Base-by-base conservation (phyloP, 306 rosid species). In the Lupinus albus region DNA sequence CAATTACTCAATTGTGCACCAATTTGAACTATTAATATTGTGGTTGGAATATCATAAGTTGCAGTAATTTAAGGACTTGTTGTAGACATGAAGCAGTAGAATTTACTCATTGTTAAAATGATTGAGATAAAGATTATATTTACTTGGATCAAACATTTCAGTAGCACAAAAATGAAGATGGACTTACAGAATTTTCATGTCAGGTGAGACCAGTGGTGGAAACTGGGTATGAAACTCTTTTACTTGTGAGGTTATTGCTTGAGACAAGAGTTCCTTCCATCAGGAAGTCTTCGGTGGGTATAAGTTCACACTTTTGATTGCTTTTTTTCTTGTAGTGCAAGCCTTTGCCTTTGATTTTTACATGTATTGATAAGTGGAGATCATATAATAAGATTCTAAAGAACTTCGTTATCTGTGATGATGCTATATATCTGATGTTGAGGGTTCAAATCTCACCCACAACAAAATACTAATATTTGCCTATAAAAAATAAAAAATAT, bases 151-250 rank as follows among this genome's bases (percentile, higher is more conserved):
- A 20, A 20, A 20, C 25, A 20, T 20, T 20, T 20, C 25, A 20
- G 25, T 20, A 20, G 25, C 25, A 20, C 25, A 20, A 20, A 20
- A 2, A 25, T 4, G 28, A 25, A 35, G 30, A 72, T 32, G 42
- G 12, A 32, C 49, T 73, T 5, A 65, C 14, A 1, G 32, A n/a
- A n/a, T 53, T 53, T 68, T 33, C 51, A 61, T 68, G 54, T 54
- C 60, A 76, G 80, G 80, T 90, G 70, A 78, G 97, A 8, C 97
- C 92, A 28, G 95, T 90, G 78, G 97, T 87, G 72, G 95, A 90
- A 79, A 87, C 95, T 59, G 97, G 96, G 66, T 87, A 87, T 64
- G 97, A 90, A 82, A 90, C 81, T 53, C 73, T 90, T 54, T 67
- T 90, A 28, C 95, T 90, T 48, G 95, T 85, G 85, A 87, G 89